These are phyloP conservation scores for Scenedesmus sp. DNA, from an alignment of 163 green algal genomes.

Conservation along the genomic window DNA sequence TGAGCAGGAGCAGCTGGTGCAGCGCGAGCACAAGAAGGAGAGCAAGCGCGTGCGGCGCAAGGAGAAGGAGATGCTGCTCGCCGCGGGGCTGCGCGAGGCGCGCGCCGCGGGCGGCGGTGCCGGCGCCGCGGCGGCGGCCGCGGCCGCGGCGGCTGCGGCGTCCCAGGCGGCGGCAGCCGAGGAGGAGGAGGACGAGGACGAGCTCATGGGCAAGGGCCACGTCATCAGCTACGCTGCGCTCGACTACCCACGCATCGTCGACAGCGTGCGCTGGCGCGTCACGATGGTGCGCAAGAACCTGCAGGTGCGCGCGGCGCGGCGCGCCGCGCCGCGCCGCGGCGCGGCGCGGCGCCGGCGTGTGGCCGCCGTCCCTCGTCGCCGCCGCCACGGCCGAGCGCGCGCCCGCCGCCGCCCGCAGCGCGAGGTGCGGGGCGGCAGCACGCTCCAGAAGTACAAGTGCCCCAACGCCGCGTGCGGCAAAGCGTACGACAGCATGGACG, in stretches of 20 bases:
- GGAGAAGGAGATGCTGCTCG: conserved; percentile 13
- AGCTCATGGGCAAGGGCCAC: conserved; percentile 13
- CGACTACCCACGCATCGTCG: conserved; percentile 47
- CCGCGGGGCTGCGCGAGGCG: conserved; percentile 16
- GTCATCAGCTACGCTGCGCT: conserved; percentile 50
- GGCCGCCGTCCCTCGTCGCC: background rate
- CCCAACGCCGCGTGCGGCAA: conserved; percentile 31
- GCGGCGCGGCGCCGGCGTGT: background rate
- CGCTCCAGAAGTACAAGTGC: conserved; percentile 42
- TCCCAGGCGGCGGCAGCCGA: background rate
- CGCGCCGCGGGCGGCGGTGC: conserved; percentile 6
- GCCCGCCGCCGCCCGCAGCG: conserved; percentile 13
- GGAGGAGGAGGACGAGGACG: conserved; percentile 40
- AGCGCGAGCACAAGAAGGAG: conserved; percentile 65
- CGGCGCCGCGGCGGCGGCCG: conserved; percentile 17
- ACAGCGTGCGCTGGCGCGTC: conserved; percentile 40
- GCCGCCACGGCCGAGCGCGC: too few species aligned
- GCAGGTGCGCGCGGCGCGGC: conserved; percentile 14
- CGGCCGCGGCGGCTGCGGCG: background rate
- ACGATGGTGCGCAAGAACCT: conserved; percentile 27
- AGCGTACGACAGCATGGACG: conserved; percentile 45
- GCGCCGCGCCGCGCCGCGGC: too few species aligned
- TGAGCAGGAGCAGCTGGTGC: conserved; percentile 67
- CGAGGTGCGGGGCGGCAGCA: conserved; percentile 7
- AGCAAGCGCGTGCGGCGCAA: conserved; percentile 39